Evolutionary conservation across 179 eudicot genomes (phyloP).

Genomic region (Carnegiea gigantea): DNA sequence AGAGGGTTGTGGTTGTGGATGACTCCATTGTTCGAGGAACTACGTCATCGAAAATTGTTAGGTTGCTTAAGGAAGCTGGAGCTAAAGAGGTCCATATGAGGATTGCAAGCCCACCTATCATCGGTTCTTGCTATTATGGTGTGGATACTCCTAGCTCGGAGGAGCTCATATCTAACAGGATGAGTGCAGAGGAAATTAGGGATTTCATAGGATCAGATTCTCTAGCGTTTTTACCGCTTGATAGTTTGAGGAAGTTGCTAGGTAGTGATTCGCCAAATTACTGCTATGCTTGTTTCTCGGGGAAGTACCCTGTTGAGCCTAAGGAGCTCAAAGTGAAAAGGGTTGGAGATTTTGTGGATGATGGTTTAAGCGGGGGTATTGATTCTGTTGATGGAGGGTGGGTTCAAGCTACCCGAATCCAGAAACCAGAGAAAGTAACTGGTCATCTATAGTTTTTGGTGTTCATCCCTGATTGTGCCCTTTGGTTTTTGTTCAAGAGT

Average conservation of each 20-base stretch:
- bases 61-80: slow-evolving; percentile 70
- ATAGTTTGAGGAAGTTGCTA: slow-evolving; percentile 51
- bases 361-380: slow-evolving; percentile 63
- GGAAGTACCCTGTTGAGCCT: slow-evolving; percentile 66
- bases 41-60: slow-evolving; percentile 70
- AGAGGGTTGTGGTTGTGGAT: slow-evolving; percentile 78
- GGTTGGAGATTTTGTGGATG: slow-evolving; percentile 67
- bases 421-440: slow-evolving; percentile 31
- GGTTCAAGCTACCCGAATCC: slow-evolving; percentile 41
- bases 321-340: slow-evolving; percentile 51
- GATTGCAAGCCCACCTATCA: slow-evolving; percentile 82
- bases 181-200: slow-evolving; percentile 66
- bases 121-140: slow-evolving; percentile 76
- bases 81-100: slow-evolving; percentile 88
- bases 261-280: slow-evolving; percentile 45
- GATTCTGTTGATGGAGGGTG: slow-evolving; percentile 63
- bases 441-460: slow-evolving; percentile 5
- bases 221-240: slow-evolving; percentile 60
- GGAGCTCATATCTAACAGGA: slow-evolving; percentile 74
- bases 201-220: slow-evolving; percentile 73
- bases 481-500: not conserved
- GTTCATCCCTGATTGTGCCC: not conserved
- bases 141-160: slow-evolving; percentile 74
- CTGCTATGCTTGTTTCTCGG: slow-evolving; percentile 83
- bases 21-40: slow-evolving; percentile 84